Base-by-base conservation (phyloP, 768 basidiomycete genomes). In the Mycena vulgaris region DNA sequence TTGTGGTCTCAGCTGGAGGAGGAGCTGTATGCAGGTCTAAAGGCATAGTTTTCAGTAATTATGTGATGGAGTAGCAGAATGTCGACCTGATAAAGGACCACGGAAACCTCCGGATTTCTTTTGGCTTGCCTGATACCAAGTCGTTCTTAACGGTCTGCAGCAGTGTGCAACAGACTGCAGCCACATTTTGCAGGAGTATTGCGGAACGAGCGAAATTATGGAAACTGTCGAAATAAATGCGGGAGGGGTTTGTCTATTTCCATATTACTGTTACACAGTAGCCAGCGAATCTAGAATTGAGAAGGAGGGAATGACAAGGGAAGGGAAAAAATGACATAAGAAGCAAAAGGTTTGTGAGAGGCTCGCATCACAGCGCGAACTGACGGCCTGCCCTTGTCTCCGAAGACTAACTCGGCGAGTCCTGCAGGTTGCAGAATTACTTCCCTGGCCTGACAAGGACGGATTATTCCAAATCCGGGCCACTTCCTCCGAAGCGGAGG, bases 381-480 rank as follows among this genome's bases (percentile, higher is more conserved):
- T 92, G 93, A 92, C 88, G 91, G 90, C 89, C 77, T 88, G 89
- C 82, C 92, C 93, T 92, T 89, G 80, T 93, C 93, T 94, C 93
- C 92, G 85, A 92, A 90, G 93, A 95, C 93, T 92, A 94, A 94
- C 92, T 94, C 90, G 93, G 93, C 89, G 80, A 87, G 87, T 84
- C 89, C 92, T 88, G 92, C 88, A 87, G 90, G 88, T 90, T 95
- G 93, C 93, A 89, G 90, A 94, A 95, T 95, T 91, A 85, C 93
- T 95, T 94, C 90, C 93, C 93, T 94, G 90, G 91, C 88, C 90
- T 84, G 88, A 89, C 91, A 89, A 88, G 91, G 88, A 82, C 90
- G 82, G 77, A 92, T 94, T 94, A 94, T 92, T 92, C 93, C 91
- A 90, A 89, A 87, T 83, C 80, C 85, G 75, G 68, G 73, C 86